Conservation (phyloP, 1,284 basidiomycete species). For the Afroboletus lepidellus region DNA sequence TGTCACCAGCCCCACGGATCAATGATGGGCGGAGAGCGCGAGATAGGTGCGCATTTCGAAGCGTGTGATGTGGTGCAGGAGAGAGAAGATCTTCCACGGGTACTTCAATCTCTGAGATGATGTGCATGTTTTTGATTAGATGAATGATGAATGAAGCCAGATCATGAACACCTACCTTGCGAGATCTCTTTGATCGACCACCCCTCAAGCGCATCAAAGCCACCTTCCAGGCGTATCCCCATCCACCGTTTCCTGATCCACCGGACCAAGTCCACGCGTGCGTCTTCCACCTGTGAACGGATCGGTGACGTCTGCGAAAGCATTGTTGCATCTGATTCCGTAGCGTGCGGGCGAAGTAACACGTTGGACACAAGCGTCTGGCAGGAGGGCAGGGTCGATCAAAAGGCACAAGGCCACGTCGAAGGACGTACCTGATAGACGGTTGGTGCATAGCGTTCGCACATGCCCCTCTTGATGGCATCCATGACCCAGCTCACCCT, state of each 20-base stretch:
- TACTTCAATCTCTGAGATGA: constrained; percentile 74
- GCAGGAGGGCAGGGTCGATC: background rate
- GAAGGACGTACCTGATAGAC: constrained; percentile 66
- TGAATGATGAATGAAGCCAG: background rate
- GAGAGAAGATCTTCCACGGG: constrained; percentile 68
- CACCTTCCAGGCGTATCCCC: constrained; percentile 72
- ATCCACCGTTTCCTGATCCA: constrained; percentile 72
- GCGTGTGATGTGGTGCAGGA: constrained; percentile 30
- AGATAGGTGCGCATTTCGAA: constrained; percentile 31
- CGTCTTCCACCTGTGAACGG: constrained; percentile 68
- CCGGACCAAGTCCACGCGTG: constrained; percentile 65
- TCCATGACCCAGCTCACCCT: constrained; percentile 70
- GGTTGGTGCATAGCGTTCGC: constrained; percentile 57
- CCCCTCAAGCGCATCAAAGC: constrained; percentile 76
- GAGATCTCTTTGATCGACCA: constrained; percentile 90
- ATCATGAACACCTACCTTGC: constrained; percentile 54
- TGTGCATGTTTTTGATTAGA: background rate
- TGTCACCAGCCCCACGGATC: constrained; percentile 30
- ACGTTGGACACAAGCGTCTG: constrained; percentile 76
- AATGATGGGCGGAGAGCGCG: constrained; percentile 33
- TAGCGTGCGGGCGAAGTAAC: constrained; percentile 65
- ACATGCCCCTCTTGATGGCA: constrained; percentile 56
- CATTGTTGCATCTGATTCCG: constrained; percentile 56
- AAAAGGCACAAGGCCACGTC: background rate
- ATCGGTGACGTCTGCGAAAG: constrained; percentile 64